Conservation (phyloP, 2,329 filamentous ascomycete genomes). For the Hypoxylon sp. region DNA sequence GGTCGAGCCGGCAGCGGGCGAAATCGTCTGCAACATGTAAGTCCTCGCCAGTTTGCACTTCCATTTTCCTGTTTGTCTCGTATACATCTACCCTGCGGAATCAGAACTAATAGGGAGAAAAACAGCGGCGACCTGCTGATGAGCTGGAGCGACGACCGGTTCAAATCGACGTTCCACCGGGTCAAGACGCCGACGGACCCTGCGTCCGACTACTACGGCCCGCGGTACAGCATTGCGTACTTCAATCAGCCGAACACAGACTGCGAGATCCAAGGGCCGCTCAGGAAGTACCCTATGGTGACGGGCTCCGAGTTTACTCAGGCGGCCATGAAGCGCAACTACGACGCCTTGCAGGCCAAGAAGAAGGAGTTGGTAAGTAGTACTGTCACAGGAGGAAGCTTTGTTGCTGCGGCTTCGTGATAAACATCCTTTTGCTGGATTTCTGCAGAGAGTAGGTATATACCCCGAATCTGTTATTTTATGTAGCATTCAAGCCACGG, state of each 20-base stretch:
- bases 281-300: constrained; percentile 70
- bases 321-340: constrained; percentile 68
- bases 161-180: constrained; percentile 74
- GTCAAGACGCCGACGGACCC: constrained; percentile 70
- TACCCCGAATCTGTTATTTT: no score
- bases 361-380: constrained; percentile 54
- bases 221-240: constrained; percentile 73
- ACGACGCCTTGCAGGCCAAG: constrained; percentile 62
- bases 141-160: constrained; percentile 74
- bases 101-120: constrained; percentile 10
- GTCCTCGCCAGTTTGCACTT: constrained; percentile 2
- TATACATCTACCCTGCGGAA: not conserved
- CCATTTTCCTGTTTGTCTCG: not conserved
- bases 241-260: constrained; percentile 73
- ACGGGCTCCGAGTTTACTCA: constrained; percentile 71
- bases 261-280: constrained; percentile 68
- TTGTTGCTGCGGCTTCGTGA: constrained; percentile 32
- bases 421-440: not conserved
- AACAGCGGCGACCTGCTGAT: constrained; percentile 70
- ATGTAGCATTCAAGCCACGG: not conserved
- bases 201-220: constrained; percentile 65
- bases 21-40: constrained; percentile 72
- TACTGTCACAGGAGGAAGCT: not conserved
- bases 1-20: constrained; percentile 64
- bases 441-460: not conserved